Percentiles rank a stretch among this genome's conserved stretches.
Evolutionary conservation across 805 yeast genomes (phyloP).

Genomic region (Priceomyces melissophilus): DNA sequence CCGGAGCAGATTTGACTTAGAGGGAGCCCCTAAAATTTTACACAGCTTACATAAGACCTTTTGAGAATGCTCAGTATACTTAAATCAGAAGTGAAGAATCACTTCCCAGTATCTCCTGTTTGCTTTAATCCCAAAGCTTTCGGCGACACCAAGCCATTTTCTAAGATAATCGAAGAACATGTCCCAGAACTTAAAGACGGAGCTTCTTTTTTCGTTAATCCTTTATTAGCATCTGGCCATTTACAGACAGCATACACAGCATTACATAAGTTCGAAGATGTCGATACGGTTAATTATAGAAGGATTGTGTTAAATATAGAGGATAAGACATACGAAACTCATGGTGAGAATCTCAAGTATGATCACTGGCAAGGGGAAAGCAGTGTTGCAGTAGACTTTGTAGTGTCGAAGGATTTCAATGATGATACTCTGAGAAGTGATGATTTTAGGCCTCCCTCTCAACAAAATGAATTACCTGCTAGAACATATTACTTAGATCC

Average conservation of each 20-base stretch:
- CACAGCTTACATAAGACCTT: neutral
- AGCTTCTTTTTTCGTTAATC: conserved; percentile 41
- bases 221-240: conserved; percentile 46
- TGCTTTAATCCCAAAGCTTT: conserved; percentile 12
- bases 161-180: conserved; percentile 30
- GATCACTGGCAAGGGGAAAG: conserved; percentile 42
- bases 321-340: conserved; percentile 17
- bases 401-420: conserved; percentile 12
- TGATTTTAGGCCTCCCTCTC: conserved; percentile 39
- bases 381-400: conserved; percentile 50
- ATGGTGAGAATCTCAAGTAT: conserved; percentile 29
- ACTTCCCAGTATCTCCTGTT: conserved; percentile 22
- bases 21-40: too few species aligned
- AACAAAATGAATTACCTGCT: conserved; percentile 60
- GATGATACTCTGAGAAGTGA: conserved; percentile 18
- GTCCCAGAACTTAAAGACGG: conserved; percentile 41
- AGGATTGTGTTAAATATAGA: conserved; percentile 35
- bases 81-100: conserved; percentile 23
- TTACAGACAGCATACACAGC: conserved; percentile 50
- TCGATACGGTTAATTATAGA: conserved; percentile 44
- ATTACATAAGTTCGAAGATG: conserved; percentile 37
- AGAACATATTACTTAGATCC: conserved; percentile 60
- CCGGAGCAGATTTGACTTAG: too few species aligned
- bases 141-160: conserved; percentile 14
- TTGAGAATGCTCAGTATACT: conserved; percentile 10